These are phyloP conservation scores for Trebouxia sp. DNA, from an alignment of 139 green algal species.

Conservation along the genomic window DNA sequence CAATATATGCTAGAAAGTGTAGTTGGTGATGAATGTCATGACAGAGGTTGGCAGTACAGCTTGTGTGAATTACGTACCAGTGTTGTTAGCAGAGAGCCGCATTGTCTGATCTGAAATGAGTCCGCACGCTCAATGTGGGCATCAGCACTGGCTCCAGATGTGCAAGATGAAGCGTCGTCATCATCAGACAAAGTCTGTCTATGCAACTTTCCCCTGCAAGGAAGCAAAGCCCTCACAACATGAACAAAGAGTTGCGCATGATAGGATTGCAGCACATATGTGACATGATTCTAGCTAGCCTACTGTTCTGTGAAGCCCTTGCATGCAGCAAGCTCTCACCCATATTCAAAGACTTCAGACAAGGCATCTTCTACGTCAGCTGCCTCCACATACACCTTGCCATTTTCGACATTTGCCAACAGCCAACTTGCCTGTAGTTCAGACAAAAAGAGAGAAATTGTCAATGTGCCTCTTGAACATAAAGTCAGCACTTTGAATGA, in stretches of 20 bases:
- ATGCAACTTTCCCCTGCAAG: neutral
- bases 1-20: neutral
- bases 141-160: constrained; percentile 1
- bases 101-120: neutral
- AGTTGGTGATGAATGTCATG: neutral
- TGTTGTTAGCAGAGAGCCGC: neutral
- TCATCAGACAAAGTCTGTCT: neutral
- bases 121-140: constrained; percentile 8
- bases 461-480: neutral
- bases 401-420: neutral
- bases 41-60: neutral
- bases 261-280: neutral
- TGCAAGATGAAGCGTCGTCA: neutral
- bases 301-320: neutral
- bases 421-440: neutral
- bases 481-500: neutral
- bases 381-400: neutral
- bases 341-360: neutral
- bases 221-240: too few relatives aligned
- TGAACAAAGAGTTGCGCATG: too few relatives aligned
- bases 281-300: neutral
- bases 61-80: neutral
- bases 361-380: constrained; percentile 11
- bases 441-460: too few relatives aligned
- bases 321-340: neutral